These are phyloP conservation scores for Trametes cinnabarina DNA, from an alignment of 768 basidiomycete species.

Conservation along the genomic window DNA sequence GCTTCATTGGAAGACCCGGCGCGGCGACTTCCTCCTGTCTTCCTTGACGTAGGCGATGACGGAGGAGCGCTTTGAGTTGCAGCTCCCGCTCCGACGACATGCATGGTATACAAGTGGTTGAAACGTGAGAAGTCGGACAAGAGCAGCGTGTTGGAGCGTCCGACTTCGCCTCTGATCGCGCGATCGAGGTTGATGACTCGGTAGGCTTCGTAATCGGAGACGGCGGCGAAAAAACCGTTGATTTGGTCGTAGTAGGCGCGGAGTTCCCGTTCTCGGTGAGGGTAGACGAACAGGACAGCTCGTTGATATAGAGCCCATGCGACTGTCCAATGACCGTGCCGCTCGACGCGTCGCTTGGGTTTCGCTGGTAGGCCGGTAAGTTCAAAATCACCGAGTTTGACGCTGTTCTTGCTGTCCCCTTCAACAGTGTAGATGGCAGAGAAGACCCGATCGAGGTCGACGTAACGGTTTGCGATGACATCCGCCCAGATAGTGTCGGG, in stretches of 20 bases:
- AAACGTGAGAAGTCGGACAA: slow-evolving; percentile 27
- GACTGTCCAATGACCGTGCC: slow-evolving; percentile 25
- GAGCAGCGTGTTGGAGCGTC: slow-evolving; percentile 8
- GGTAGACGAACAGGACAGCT: slow-evolving; percentile 24
- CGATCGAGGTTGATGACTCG: slow-evolving; percentile 34
- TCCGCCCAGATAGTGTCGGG: slow-evolving; percentile 28
- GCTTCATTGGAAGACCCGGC: not conserved
- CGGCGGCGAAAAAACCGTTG: slow-evolving; percentile 22
- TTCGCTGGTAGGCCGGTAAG: slow-evolving; percentile 15
- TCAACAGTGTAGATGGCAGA: slow-evolving; percentile 16
- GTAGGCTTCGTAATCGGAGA: slow-evolving; percentile 8
- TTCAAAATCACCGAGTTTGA: slow-evolving; percentile 20
- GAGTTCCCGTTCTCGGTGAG: slow-evolving; percentile 22
- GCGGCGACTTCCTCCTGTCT: not conserved
- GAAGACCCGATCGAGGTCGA: slow-evolving; percentile 33
- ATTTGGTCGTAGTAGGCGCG: slow-evolving; percentile 28
- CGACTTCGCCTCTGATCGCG: slow-evolving; percentile 28
- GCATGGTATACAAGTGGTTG: slow-evolving; percentile 4
- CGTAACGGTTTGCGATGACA: slow-evolving; percentile 24
- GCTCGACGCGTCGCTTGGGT: slow-evolving; percentile 15
- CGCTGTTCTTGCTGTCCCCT: slow-evolving; percentile 10
- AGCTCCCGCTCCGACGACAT: not conserved
- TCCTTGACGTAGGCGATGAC: not conserved
- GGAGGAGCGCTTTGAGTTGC: not conserved
- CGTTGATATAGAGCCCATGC: slow-evolving; percentile 21